Base-by-base conservation (phyloP, 192 early-diverging fungal species). In the Rhizophlyctis rosea region DNA sequence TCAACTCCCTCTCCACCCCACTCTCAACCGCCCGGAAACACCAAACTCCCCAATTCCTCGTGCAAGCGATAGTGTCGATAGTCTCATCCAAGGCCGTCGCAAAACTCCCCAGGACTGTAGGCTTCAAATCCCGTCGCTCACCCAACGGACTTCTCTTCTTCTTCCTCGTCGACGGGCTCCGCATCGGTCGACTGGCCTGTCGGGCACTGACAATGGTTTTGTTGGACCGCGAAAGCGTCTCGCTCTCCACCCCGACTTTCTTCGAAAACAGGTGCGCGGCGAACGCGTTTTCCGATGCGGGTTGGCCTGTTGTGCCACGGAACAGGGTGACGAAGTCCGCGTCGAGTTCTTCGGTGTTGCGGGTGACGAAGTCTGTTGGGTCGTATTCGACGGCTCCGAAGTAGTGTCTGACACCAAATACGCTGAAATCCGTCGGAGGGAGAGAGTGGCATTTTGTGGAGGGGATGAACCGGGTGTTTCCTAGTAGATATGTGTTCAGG, bases 251-350 rank as follows among this genome's bases (percentile, higher is more conserved):
- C 54, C 81, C 85, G n/a, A 32, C 33, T 0, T 83, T 71, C 11
- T 80, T 68, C 21, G 81, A 76, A 67, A 92, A 91, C 61, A 94
- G 73, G 28, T 74, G 69, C 25, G 77, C 79, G 28, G 91, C 75
- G 62, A 94, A 90, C 13, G 66, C 67, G 69, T 87, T 88, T 64
- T 76, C 82, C 33, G 63, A 57, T 53, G 71, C 13, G n/a, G 54
- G 53, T 59, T 70, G 50, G 18, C 34, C 23, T 14, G 83, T 47
- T n/a, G 54, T 50, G 53, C 79, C 78, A 36, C 81, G 71, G 59
- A 92, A 79, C 39, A 94, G 75, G 31, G 87, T 77, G 31, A 92
- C 81, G 64, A 93, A 93, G 64, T 95, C 92, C 4, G 87, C 76
- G 32, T 64, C 27, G 24, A 83, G 73, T 30, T 84, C 56, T 61